Evolutionary conservation across 768 basidiomycete species (phyloP).

Genomic region (Tylopilus plumbeoviolaceoides): DNA sequence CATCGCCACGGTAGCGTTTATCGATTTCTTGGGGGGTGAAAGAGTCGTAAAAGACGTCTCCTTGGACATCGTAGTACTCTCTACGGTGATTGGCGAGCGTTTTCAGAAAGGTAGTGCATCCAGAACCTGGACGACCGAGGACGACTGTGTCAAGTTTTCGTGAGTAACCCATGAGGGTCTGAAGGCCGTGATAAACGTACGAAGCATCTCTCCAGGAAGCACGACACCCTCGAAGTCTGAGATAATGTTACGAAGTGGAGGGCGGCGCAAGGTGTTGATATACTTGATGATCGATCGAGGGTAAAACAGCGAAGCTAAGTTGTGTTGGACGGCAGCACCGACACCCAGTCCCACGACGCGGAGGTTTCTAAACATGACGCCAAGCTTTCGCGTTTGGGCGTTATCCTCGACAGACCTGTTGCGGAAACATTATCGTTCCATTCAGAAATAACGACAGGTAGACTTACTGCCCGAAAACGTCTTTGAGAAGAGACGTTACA

Average conservation of each 20-base stretch:
- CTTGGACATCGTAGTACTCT: conserved; percentile 39
- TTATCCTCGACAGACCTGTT: conserved; percentile 32
- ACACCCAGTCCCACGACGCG: conserved; percentile 48
- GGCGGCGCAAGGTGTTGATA: conserved; percentile 48
- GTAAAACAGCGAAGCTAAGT: conserved; percentile 51
- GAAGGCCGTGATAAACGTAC: conserved; percentile 40
- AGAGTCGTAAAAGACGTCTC: conserved; percentile 43
- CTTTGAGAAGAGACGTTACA: conserved; percentile 15
- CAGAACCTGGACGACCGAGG: conserved; percentile 76
- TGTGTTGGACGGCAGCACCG: conserved; percentile 42
- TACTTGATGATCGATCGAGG: conserved; percentile 36
- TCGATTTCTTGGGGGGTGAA: conserved; percentile 42
- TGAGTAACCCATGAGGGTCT: not conserved
- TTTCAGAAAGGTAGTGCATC: conserved; percentile 49
- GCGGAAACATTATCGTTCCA: not conserved
- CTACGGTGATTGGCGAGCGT: conserved; percentile 44
- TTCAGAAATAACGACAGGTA: not conserved
- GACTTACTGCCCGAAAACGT: conserved; percentile 11
- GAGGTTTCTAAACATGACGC: conserved; percentile 49
- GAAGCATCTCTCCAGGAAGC: conserved; percentile 70
- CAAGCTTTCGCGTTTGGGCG: conserved; percentile 39
- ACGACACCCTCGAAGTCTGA: conserved; percentile 61
- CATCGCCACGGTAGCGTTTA: conserved; percentile 45
- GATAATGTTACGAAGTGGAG: conserved; percentile 60
- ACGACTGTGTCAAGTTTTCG: conserved; percentile 49